Percentiles rank a stretch among this genome's conserved stretches.
These are phyloP conservation scores for Yamadazyma oceani DNA, from an alignment of 1,139 yeast genomes.

Conservation along the genomic window DNA sequence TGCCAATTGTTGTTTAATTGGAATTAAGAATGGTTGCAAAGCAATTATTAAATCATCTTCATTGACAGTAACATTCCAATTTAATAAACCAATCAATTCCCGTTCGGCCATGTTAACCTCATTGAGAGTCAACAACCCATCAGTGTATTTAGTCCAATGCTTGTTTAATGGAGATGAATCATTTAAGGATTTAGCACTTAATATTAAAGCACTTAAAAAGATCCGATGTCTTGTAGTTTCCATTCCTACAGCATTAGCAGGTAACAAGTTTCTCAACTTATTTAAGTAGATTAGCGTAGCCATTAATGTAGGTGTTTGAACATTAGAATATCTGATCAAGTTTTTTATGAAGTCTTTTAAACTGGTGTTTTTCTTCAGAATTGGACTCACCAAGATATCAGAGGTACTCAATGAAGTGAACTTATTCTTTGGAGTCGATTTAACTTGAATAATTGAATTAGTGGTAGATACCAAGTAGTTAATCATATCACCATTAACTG, in stretches of 20 bases:
- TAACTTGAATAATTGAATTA: slow-evolving; percentile 68
- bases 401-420: slow-evolving; percentile 5
- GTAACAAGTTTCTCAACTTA: slow-evolving; percentile 72
- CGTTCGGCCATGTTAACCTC: slow-evolving; percentile 93
- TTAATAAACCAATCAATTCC: slow-evolving; percentile 75
- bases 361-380: slow-evolving; percentile 23
- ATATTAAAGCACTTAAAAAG: slow-evolving; percentile 80
- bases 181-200: slow-evolving; percentile 87
- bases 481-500: slow-evolving; percentile 79
- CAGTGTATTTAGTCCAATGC: slow-evolving; percentile 93
- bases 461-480: slow-evolving; percentile 79
- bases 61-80: slow-evolving; percentile 77
- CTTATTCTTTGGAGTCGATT: slow-evolving; percentile 17
- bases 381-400: slow-evolving; percentile 25
- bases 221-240: slow-evolving; percentile 92
- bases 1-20: slow-evolving; percentile 52
- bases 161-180: slow-evolving; percentile 93
- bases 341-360: slow-evolving; percentile 67
- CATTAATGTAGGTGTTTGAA: slow-evolving; percentile 94
- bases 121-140: slow-evolving; percentile 69
- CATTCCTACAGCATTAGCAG: slow-evolving; percentile 89
- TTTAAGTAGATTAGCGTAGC: slow-evolving; percentile 81
- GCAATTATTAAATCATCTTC: slow-evolving; percentile 68
- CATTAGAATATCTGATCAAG: slow-evolving; percentile 78
- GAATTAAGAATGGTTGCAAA: slow-evolving; percentile 71